Conservation (phyloP, 75 land plant species). For the Pinus taeda region DNA sequence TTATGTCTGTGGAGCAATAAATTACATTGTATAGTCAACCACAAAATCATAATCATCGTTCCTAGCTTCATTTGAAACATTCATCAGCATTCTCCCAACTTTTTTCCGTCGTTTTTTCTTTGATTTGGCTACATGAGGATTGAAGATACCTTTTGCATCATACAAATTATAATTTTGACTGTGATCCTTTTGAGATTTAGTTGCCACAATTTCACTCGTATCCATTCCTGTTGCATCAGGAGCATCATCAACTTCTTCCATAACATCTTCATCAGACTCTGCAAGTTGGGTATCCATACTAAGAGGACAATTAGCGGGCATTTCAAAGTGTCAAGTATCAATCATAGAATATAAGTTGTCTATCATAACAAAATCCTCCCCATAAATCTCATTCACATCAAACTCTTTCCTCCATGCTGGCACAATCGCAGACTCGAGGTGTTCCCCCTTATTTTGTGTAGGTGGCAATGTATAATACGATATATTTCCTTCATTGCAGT, state of each 20-base stretch:
- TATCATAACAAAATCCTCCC: constrained; percentile 68
- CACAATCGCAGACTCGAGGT: constrained; percentile 61
- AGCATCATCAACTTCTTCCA: constrained; percentile 17
- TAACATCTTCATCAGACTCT: constrained; percentile 26
- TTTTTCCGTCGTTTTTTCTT: constrained; percentile 72
- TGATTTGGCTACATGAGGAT: constrained; percentile 64
- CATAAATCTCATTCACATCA: constrained; percentile 77
- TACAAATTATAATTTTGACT: constrained; percentile 75
- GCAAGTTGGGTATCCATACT: constrained; percentile 58
- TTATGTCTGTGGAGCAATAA: constrained; percentile 12
- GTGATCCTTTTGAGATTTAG: constrained; percentile 12
- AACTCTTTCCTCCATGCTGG: constrained; percentile 78
- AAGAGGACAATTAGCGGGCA: constrained; percentile 66
- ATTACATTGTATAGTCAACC: constrained; percentile 51
- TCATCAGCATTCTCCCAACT: constrained; percentile 21
- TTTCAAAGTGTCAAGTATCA: constrained; percentile 62
- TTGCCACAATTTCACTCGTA: constrained; percentile 21
- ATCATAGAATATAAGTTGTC: constrained; percentile 64
- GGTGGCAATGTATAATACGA: constrained; percentile 92
- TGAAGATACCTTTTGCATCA: constrained; percentile 80
- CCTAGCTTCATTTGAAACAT: constrained; percentile 17
- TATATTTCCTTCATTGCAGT: constrained; percentile 63
- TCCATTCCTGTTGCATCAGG: constrained; percentile 26
- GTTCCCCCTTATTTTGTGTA: constrained; percentile 39
- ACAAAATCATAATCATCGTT: constrained; percentile 74